Evolutionary conservation across 208 protist species (phyloP).

Genomic region (Herpetomonas muscarum): DNA sequence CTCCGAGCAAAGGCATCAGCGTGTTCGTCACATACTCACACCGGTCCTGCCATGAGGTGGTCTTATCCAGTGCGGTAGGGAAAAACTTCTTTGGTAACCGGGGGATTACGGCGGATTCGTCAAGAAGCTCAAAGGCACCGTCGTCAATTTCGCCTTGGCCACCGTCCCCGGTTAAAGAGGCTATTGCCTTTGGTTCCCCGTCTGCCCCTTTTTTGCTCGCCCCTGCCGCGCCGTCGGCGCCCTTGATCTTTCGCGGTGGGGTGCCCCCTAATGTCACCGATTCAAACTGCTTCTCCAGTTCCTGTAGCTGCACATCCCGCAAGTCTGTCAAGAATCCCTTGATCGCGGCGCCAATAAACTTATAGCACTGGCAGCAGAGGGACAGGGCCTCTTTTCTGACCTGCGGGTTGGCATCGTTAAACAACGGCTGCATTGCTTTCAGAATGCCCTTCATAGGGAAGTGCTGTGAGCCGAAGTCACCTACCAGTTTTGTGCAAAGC

Average conservation of each 20-base stretch:
- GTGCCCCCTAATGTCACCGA: conserved; percentile 20
- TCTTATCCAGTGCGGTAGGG: conserved; percentile 60
- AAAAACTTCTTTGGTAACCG: conserved; percentile 80
- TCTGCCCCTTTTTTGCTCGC: background rate
- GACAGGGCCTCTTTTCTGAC: conserved; percentile 66
- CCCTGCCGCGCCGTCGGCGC: background rate
- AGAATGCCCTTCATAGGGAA: conserved; percentile 67
- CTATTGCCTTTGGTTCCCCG: conserved; percentile 13
- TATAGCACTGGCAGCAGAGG: conserved; percentile 84
- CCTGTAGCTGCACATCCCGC: conserved; percentile 80
- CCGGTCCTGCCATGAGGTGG: conserved; percentile 68
- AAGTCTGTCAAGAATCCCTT: conserved; percentile 69
- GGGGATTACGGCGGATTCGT: conserved; percentile 56
- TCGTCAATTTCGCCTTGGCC: conserved; percentile 33
- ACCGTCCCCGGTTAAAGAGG: conserved; percentile 12
- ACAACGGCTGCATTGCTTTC: conserved; percentile 74
- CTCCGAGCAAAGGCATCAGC: conserved; percentile 56
- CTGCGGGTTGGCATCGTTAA: conserved; percentile 74
- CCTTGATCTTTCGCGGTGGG: conserved; percentile 26
- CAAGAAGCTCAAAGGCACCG: conserved; percentile 41
- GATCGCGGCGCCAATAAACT: conserved; percentile 68
- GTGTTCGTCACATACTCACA: conserved; percentile 59
- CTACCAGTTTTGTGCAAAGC: conserved; percentile 46
- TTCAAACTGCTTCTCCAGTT: conserved; percentile 78
- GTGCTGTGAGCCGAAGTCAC: conserved; percentile 58